These are phyloP conservation scores for Nannochloris sp. DNA, from an alignment of 139 green algal species.

Conservation along the genomic window DNA sequence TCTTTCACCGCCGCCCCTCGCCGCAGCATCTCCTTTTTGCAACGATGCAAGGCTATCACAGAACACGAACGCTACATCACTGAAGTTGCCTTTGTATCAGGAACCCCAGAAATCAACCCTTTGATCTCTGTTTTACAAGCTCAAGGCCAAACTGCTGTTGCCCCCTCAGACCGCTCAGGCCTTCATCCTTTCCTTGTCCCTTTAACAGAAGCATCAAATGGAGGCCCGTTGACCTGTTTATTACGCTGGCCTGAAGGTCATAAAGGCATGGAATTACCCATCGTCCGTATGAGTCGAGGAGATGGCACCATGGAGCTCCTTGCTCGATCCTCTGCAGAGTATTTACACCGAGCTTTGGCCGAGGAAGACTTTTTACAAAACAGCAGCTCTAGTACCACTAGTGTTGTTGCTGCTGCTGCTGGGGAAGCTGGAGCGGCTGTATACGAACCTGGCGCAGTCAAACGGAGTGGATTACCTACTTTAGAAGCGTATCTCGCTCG, in stretches of 20 bases:
- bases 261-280: constrained; percentile 44
- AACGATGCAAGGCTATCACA: neutral
- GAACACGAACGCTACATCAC: neutral
- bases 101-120: neutral
- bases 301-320: constrained; percentile 38
- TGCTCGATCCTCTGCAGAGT: constrained; percentile 59
- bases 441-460: constrained; percentile 42
- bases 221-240: constrained; percentile 41
- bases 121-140: constrained; percentile 50
- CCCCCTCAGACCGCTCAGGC: constrained; percentile 42
- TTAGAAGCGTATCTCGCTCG: constrained; percentile 55
- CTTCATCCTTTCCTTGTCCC: constrained; percentile 72
- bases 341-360: constrained; percentile 60
- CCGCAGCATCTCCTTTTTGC: too few relatives aligned
- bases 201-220: constrained; percentile 23
- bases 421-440: constrained; percentile 34
- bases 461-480: constrained; percentile 21
- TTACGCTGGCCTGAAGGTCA: constrained; percentile 53
- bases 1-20: too few relatives aligned
- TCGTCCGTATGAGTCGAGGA: constrained; percentile 44
- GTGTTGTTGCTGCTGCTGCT: constrained; percentile 32
- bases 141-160: constrained; percentile 37
- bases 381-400: neutral
- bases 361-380: constrained; percentile 51
- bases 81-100: neutral